Evolutionary conservation across 192 early-diverging fungal species (phyloP), one percentile per base, ranked within the genome.

Genomic region (Phycomyces nitens): DNA sequence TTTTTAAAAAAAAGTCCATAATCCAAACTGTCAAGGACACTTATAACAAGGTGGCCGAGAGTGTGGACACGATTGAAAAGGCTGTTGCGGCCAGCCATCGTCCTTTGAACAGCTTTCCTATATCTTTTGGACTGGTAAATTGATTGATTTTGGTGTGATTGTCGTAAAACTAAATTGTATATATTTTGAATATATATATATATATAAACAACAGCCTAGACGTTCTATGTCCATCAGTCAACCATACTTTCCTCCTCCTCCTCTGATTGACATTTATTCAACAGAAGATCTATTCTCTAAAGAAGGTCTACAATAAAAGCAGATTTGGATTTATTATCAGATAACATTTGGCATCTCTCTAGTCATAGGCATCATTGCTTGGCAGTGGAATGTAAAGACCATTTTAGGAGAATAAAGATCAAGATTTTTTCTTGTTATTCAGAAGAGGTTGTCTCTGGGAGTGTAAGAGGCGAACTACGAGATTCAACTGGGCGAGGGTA

Each of bases 241-340:
- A 24, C 62, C 62, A 27, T 63, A 63, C n/a, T 63, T 63, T 18
- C 62, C 62, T 14, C 62, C 62, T 23, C 62, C 62, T 39, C 20
- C 26, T 18, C 27, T 34, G 1, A 51, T 63, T 16, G 62, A 63
- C 12, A 63, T 63, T 42, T 63, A 63, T 54, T 22, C 51, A 24
- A 63, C 52, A 18, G 18, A 53, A 11, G 52, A 53, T n/a, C 20
- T 63, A 16, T 26, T 53, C 38, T 24, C 26, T 1, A 23, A 11
- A n/a, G 27, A 52, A 26, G 5, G 3, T 24, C 24, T 54, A 24
- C 26, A 54, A 54, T 7, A 53, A 52, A 52, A n/a, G n/a, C n/a
- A n/a, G n/a, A n/a, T n/a, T n/a, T n/a, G n/a, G n/a, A n/a, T n/a
- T n/a, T n/a, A n/a, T n/a, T n/a, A n/a, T n/a, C n/a, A n/a, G n/a